These are phyloP conservation scores for Debaryomycetaceae sp. DNA, from an alignment of 1,139 yeast genomes.

Conservation along the genomic window DNA sequence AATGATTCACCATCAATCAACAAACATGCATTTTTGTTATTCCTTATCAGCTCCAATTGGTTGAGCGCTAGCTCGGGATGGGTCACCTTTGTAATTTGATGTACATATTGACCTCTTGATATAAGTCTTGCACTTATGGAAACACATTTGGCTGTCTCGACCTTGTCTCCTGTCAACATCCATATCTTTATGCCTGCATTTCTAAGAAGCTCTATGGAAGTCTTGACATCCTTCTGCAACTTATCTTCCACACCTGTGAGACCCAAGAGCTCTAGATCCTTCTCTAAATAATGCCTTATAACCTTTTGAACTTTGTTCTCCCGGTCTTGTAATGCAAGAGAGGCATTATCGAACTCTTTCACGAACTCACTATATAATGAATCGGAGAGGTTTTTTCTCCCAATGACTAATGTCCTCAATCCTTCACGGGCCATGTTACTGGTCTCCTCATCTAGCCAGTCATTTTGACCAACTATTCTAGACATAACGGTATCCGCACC, in stretches of 20 bases:
- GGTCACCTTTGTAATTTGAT: slow-evolving; percentile 67
- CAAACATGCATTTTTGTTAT: slow-evolving; percentile 70
- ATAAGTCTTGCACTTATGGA: slow-evolving; percentile 91
- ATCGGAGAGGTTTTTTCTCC: slow-evolving; percentile 62
- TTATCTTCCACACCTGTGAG: slow-evolving; percentile 97
- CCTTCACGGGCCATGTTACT: slow-evolving; percentile 99
- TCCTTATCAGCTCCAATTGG: slow-evolving; percentile 66
- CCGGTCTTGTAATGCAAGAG: slow-evolving; percentile 74
- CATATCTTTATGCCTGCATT: slow-evolving; percentile 97
- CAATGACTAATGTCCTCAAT: slow-evolving; percentile 88
- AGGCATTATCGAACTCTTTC: slow-evolving; percentile 64
- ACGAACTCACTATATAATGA: slow-evolving; percentile 61
- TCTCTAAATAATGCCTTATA: slow-evolving; percentile 68
- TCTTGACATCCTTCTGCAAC: slow-evolving; percentile 83
- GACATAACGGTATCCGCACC: slow-evolving; percentile 98
- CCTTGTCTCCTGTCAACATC: slow-evolving; percentile 99
- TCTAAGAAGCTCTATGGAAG: slow-evolving; percentile 85
- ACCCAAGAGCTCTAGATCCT: slow-evolving; percentile 81
- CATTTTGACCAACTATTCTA: slow-evolving; percentile 77
- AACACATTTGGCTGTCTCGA: slow-evolving; percentile 96
- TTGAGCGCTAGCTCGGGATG: slow-evolving; percentile 64
- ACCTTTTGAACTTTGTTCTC: slow-evolving; percentile 71
- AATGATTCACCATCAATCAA: slow-evolving; percentile 94
- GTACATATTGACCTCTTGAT: slow-evolving; percentile 90
- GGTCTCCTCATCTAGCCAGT: slow-evolving; percentile 97